Percentiles rank a stretch among this genome's conserved stretches.
Evolutionary conservation across 805 yeast genomes (phyloP).

Genomic region (Schwanniomyces pseudopolymorphus): DNA sequence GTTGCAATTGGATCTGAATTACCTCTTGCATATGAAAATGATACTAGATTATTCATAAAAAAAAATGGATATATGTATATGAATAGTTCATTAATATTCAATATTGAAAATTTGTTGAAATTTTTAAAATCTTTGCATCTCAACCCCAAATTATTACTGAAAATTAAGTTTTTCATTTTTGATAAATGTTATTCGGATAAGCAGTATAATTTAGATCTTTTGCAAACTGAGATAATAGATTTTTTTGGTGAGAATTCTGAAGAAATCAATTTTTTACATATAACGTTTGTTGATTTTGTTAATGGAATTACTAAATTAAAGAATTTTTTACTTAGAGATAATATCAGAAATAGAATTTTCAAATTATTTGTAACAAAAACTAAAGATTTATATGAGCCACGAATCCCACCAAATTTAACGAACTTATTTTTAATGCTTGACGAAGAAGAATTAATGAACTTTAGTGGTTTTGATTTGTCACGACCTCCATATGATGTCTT

Average conservation of each 20-base stretch:
- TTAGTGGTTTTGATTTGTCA: conserved; percentile 17
- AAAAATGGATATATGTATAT: conserved; percentile 29
- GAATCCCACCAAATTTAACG: conserved; percentile 24
- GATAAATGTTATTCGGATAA: conserved; percentile 26
- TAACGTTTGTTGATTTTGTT: conserved; percentile 28
- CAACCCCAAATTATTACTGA: conserved; percentile 18
- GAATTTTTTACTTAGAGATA: conserved; percentile 19
- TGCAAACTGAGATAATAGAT: conserved; percentile 24
- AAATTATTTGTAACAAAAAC: conserved; percentile 28
- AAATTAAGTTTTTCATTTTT: conserved; percentile 29
- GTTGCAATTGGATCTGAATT: conserved; percentile 28
- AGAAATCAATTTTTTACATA: conserved; percentile 29
- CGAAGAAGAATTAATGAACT: conserved; percentile 25
- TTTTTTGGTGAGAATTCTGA: conserved; percentile 23
- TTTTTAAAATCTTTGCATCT: conserved; percentile 19
- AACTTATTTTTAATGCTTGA: conserved; percentile 32
- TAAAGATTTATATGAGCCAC: conserved; percentile 23
- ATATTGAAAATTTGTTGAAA: conserved; percentile 12
- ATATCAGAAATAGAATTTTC: conserved; percentile 26
- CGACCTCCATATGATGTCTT: conserved; percentile 18
- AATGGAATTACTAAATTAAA: conserved; percentile 24
- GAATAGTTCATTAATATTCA: conserved; percentile 29
- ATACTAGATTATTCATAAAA: conserved; percentile 14
- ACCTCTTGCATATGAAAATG: conserved; percentile 18
- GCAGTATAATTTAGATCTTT: conserved; percentile 8